Percentiles rank a stretch among this genome's conserved stretches.
Evolutionary conservation across 2,329 filamentous ascomycete species (phyloP).

Genomic region (Aspergillus sp.): DNA sequence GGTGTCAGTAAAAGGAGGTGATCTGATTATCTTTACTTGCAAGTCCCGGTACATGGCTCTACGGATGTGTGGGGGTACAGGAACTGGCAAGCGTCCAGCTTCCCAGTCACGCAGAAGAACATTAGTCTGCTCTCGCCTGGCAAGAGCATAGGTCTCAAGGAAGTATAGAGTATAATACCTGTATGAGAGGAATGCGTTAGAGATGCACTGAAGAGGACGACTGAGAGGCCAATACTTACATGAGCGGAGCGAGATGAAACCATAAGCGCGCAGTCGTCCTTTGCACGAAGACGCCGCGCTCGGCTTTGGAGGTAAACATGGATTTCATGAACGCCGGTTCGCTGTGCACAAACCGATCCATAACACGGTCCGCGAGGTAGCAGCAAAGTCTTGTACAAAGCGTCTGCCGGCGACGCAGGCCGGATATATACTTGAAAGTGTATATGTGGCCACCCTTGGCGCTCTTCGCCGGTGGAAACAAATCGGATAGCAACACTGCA

Average conservation of each 20-base stretch:
- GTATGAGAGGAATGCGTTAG: slow-evolving; percentile 3
- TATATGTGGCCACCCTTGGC: slow-evolving; percentile 42
- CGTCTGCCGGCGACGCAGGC: slow-evolving; percentile 40
- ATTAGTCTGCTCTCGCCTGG: slow-evolving; percentile 42
- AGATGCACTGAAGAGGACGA: neutral
- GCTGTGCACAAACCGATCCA: slow-evolving; percentile 41
- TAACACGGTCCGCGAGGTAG: slow-evolving; percentile 45
- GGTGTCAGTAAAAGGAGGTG: slow-evolving; percentile 45
- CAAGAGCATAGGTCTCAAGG: slow-evolving; percentile 42
- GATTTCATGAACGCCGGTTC: slow-evolving; percentile 35
- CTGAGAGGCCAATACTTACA: slow-evolving; percentile 31
- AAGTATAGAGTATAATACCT: slow-evolving; percentile 48
- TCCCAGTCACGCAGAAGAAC: slow-evolving; percentile 41
- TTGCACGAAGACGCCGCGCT: slow-evolving; percentile 38
- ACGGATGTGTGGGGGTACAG: slow-evolving; percentile 36
- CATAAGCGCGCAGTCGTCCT: slow-evolving; percentile 37
- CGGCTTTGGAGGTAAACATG: slow-evolving; percentile 36
- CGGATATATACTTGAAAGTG: slow-evolving; percentile 44
- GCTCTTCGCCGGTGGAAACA: slow-evolving; percentile 43
- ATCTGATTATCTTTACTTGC: slow-evolving; percentile 41
- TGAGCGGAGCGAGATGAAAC: slow-evolving; percentile 45
- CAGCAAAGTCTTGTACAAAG: slow-evolving; percentile 43
- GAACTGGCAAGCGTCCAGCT: slow-evolving; percentile 41
- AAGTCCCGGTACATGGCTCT: slow-evolving; percentile 39
- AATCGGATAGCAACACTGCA: slow-evolving; percentile 46